These are phyloP conservation scores for Globisporangium okanoganense DNA, from an alignment of 352 stramenopile species.

Conservation along the genomic window DNA sequence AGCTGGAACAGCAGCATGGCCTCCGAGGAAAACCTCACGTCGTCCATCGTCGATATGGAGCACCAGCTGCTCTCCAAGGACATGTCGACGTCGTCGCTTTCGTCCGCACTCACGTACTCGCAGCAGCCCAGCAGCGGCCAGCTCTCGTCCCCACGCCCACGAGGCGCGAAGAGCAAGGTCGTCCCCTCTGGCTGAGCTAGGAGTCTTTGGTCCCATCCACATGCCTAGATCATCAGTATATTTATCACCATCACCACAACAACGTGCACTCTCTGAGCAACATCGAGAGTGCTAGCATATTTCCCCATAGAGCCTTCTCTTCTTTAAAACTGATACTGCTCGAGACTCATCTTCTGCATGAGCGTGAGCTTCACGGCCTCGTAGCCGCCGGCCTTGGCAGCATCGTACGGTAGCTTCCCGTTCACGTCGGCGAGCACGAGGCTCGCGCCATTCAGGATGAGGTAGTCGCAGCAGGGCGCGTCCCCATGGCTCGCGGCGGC, in stretches of 20 bases:
- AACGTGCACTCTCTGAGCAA: neutral
- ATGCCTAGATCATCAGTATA: constrained; percentile 6
- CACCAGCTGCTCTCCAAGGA: constrained; percentile 19
- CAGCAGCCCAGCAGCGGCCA: constrained; percentile 5
- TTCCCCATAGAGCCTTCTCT: neutral
- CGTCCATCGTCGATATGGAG: constrained; percentile 12
- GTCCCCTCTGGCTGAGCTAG: constrained; percentile 40
- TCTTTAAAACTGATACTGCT: constrained; percentile 54
- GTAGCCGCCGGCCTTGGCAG: constrained; percentile 49
- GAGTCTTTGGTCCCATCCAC: no score
- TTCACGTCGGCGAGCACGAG: constrained; percentile 42
- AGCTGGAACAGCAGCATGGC: constrained; percentile 14
- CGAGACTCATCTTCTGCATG: constrained; percentile 69
- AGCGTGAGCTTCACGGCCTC: constrained; percentile 61
- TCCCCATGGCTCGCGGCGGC: constrained; percentile 34
- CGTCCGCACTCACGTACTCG: constrained; percentile 10
- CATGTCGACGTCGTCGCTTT: constrained; percentile 18
- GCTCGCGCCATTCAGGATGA: constrained; percentile 78
- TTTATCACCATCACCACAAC: constrained; percentile 3
- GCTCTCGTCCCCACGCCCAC: constrained; percentile 20
- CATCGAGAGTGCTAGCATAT: neutral
- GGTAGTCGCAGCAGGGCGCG: constrained; percentile 62
- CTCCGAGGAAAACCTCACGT: constrained; percentile 13
- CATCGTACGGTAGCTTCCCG: constrained; percentile 55
- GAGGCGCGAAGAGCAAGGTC: constrained; percentile 27